Evolutionary conservation across 371 early-diverging fungal genomes (phyloP), one percentile per base, ranked within the genome.

Genomic region (Thermomucor indicae-seudaticae): DNA sequence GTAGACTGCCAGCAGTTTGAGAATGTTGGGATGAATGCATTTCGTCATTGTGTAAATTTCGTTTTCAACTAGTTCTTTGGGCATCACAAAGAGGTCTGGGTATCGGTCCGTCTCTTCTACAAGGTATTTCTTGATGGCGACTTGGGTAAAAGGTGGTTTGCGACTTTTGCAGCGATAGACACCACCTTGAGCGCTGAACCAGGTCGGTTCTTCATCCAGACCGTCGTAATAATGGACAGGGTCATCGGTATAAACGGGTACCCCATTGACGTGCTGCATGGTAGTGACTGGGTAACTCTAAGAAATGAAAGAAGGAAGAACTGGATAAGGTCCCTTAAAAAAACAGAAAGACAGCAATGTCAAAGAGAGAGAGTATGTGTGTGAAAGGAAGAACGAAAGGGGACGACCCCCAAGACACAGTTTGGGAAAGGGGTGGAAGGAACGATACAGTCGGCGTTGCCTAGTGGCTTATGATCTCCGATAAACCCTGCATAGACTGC

Each of bases 11-110:
- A 54, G 45, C 11, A 75, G 38, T 41, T 70, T 63, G 7, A 75
- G 62, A 28, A 72, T 70, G 37, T 75, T 72, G 30, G 58, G 60
- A 45, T 75, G 76, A 6, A 61, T 49, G 40, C 76, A 75, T 47
- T 70, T 67, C 10, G 76, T 72, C 76, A 75, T 72, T 38, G 76
- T 67, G 41, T 72, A 72, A 20, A 75, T 75, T 51, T 75, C 76
- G 39, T 72, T 75, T 41, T 72, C 76, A 3, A 75, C 72, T 19
- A 75, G 64, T 31, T 75, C 72, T 49, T 72, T 70, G 20, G 76
- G 72, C 70, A 75, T 75, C 14, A 72, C 68, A 62, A 75, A 75
- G 51, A 66, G 66, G 42, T 72, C 65, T 20, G 65, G 60, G 51
- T 75, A 60, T 6, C 56, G 57, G 31, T 59, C 57, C 7, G 58